A percentile compares a stretch with the other conserved stretches of the same genome.
Evolutionary conservation across 805 yeast genomes (phyloP).

Genomic region (Lipomyces oligophaga): DNA sequence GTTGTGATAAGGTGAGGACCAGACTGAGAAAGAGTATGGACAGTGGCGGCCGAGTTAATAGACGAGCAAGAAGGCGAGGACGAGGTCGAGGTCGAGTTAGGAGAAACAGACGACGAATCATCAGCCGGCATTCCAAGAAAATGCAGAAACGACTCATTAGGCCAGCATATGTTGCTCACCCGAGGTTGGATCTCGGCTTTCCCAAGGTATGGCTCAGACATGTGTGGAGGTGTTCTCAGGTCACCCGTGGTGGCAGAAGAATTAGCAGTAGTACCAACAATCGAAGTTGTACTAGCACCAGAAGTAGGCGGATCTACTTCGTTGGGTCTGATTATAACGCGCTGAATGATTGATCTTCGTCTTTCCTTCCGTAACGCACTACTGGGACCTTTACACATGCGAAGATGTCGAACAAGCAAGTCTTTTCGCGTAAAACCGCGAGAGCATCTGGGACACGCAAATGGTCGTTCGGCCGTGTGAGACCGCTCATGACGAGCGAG

Average conservation of each 20-base stretch:
- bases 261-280: background rate
- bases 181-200: background rate
- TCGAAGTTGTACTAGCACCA: background rate
- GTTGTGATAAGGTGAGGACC: background rate
- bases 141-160: background rate
- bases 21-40: background rate
- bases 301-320: conserved; percentile 4
- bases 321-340: conserved; percentile 10
- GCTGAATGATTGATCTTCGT: conserved; percentile 8
- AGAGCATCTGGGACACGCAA: conserved; percentile 32
- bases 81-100: background rate
- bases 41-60: background rate
- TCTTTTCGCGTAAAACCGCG: conserved; percentile 26
- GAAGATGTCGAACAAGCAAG: conserved; percentile 21
- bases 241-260: too few species aligned
- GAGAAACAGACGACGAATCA: too few species aligned
- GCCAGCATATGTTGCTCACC: background rate
- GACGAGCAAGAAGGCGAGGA: background rate
- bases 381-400: conserved; percentile 16
- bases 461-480: conserved; percentile 79
- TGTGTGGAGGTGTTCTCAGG: too few species aligned
- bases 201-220: background rate
- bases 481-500: conserved; percentile 58
- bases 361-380: conserved; percentile 12
- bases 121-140: background rate